Evolutionary conservation across 352 stramenopile species (phyloP).

Genomic region (Thalassiosira livingstoniorum): DNA sequence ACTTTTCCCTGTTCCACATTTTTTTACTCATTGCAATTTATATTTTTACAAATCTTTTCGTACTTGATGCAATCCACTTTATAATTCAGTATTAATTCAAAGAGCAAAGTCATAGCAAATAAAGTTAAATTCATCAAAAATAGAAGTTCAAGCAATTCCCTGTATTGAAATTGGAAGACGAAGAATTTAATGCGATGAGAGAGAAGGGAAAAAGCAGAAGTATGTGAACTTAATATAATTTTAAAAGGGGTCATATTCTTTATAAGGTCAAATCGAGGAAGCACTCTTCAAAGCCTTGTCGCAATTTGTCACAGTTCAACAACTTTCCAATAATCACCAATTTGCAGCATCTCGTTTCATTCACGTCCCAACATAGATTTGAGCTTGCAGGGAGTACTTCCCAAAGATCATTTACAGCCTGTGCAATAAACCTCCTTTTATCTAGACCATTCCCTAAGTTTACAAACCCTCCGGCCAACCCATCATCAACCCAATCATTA

Average conservation of each 20-base stretch:
- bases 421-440: conserved; percentile 72
- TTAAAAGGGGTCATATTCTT: too few relatives aligned
- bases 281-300: conserved; percentile 70
- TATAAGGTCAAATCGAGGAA: too few relatives aligned
- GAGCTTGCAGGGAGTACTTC: conserved; percentile 67
- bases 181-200: too few relatives aligned
- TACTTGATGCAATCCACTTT: not conserved
- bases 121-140: too few relatives aligned
- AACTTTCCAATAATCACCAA: conserved; percentile 80
- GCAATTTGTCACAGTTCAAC: conserved; percentile 56
- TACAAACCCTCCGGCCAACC: conserved; percentile 14
- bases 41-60: not conserved
- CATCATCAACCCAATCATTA: conserved; percentile 41
- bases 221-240: too few relatives aligned
- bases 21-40: not conserved
- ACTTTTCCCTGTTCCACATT: too few relatives aligned
- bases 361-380: conserved; percentile 42
- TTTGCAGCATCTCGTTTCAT: conserved; percentile 73
- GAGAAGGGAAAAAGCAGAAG: too few relatives aligned
- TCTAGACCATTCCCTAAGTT: conserved; percentile 51
- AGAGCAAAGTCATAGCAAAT: too few relatives aligned
- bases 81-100: too few relatives aligned
- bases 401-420: conserved; percentile 83
- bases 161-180: too few relatives aligned
- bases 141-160: too few relatives aligned